A percentile compares a stretch with the other conserved stretches of the same genome.
These are phyloP conservation scores for Candida odintsovae DNA, from an alignment of 805 yeast genomes.

Conservation along the genomic window DNA sequence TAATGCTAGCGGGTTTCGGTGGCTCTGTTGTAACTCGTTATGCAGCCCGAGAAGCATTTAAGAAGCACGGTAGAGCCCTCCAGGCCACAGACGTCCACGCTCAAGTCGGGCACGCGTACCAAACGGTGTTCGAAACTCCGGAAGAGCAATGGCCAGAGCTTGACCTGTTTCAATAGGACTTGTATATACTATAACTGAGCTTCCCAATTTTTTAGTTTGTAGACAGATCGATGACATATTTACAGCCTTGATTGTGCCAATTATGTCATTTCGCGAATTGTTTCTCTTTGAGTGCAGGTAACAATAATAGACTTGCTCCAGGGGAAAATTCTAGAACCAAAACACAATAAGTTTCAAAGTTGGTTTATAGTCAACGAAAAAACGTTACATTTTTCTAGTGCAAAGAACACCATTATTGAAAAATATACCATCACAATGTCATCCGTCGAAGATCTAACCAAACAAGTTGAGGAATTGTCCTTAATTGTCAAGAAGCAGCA, in stretches of 20 bases:
- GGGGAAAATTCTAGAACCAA: neutral
- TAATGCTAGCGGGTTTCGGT: constrained; percentile 58
- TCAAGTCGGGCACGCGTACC: constrained; percentile 57
- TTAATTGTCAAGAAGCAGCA: constrained; percentile 59
- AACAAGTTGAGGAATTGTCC: constrained; percentile 46
- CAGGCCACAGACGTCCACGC: constrained; percentile 79
- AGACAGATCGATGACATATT: too few relatives aligned
- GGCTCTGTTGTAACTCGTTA: constrained; percentile 64
- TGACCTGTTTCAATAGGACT: neutral
- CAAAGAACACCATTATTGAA: neutral
- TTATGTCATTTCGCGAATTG: neutral
- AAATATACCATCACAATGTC: constrained; percentile 1
- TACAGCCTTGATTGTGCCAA: too few relatives aligned
- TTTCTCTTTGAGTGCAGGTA: too few relatives aligned
- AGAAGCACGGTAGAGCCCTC: constrained; percentile 66
- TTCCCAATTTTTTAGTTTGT: too few relatives aligned
- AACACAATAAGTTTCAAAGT: neutral
- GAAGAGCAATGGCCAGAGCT: neutral
- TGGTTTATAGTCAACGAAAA: too few relatives aligned
- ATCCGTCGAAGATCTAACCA: constrained; percentile 24
- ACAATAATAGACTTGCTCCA: neutral
- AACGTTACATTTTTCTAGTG: too few relatives aligned
- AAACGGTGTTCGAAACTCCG: constrained; percentile 8
- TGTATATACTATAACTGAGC: too few relatives aligned
- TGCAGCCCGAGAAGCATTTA: constrained; percentile 62